Percentiles rank a stretch among this genome's conserved stretches.
Evolutionary conservation across 306 rosid genomes (phyloP).

Genomic region (Citrullus amarus): DNA sequence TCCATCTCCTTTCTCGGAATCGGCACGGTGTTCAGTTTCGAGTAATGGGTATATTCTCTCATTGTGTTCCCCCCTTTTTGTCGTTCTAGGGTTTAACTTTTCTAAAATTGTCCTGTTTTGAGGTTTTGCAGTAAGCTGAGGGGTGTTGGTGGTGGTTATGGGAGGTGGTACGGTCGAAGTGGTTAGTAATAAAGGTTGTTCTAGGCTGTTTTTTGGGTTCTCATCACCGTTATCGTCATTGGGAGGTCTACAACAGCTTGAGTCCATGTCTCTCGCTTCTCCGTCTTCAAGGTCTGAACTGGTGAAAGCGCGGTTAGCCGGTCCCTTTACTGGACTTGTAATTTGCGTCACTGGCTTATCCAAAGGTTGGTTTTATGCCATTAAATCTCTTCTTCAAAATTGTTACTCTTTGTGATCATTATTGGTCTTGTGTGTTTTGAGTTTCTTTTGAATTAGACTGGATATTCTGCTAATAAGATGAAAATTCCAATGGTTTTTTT

Average conservation of each 20-base stretch:
- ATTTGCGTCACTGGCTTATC: conserved; percentile 94
- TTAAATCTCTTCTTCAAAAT: neutral
- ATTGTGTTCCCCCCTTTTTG: neutral
- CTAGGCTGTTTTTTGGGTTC: conserved; percentile 44
- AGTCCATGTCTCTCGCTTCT: conserved; percentile 54
- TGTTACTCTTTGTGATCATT: neutral
- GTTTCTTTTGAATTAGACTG: neutral
- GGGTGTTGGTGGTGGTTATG: conserved; percentile 34
- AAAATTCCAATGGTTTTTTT: neutral
- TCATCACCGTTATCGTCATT: conserved; percentile 48
- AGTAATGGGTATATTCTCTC: conserved; percentile 3
- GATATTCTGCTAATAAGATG: neutral
- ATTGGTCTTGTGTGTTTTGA: neutral
- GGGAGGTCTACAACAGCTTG: conserved; percentile 42
- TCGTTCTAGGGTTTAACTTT: neutral
- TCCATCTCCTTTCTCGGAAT: conserved; percentile 4
- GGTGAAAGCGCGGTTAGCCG: conserved; percentile 26
- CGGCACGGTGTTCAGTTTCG: neutral
- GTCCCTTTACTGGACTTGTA: conserved; percentile 74
- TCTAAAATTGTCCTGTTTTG: conserved; percentile 9
- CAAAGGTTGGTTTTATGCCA: conserved; percentile 42
- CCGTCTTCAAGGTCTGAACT: conserved; percentile 37
- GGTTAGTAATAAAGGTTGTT: conserved; percentile 68
- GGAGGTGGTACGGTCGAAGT: conserved; percentile 66
- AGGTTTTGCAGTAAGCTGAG: conserved; percentile 19